Evolutionary conservation across 805 yeast genomes (phyloP).

Genomic region (Kluyveromyces lactis): DNA sequence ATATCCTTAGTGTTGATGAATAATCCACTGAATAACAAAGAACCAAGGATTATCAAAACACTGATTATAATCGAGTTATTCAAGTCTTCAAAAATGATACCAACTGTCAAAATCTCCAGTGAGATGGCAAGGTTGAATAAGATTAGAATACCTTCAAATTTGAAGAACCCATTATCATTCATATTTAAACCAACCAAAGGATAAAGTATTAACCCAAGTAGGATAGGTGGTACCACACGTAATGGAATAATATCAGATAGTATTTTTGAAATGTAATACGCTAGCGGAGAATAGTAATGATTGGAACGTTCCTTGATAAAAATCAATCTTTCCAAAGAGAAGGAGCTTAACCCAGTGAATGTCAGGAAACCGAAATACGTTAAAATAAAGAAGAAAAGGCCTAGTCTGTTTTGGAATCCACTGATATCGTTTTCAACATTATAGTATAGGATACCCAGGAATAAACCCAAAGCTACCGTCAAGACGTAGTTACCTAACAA

Average conservation of each 20-base stretch:
- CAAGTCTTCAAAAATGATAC: slow-evolving; percentile 78
- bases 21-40: slow-evolving; percentile 86
- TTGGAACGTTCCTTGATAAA: slow-evolving; percentile 91
- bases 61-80: slow-evolving; percentile 90
- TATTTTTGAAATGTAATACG: slow-evolving; percentile 80
- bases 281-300: slow-evolving; percentile 81
- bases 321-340: slow-evolving; percentile 79
- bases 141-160: slow-evolving; percentile 60
- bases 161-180: slow-evolving; percentile 64
- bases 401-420: slow-evolving; percentile 94
- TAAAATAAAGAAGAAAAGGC: slow-evolving; percentile 82
- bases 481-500: slow-evolving; percentile 75
- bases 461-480: slow-evolving; percentile 66
- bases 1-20: slow-evolving; percentile 76
- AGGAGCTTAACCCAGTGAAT: slow-evolving; percentile 82
- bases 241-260: slow-evolving; percentile 89
- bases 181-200: slow-evolving; percentile 85
- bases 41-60: slow-evolving; percentile 73
- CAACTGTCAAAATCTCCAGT: slow-evolving; percentile 76
- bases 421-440: slow-evolving; percentile 80
- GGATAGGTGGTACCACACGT: slow-evolving; percentile 84
- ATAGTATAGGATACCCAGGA: slow-evolving; percentile 82
- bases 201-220: slow-evolving; percentile 71
- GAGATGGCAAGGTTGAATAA: slow-evolving; percentile 84
- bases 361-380: slow-evolving; percentile 93